These are phyloP conservation scores for Mentha longifolia DNA, from an alignment of 257 asterid species.

Conservation along the genomic window DNA sequence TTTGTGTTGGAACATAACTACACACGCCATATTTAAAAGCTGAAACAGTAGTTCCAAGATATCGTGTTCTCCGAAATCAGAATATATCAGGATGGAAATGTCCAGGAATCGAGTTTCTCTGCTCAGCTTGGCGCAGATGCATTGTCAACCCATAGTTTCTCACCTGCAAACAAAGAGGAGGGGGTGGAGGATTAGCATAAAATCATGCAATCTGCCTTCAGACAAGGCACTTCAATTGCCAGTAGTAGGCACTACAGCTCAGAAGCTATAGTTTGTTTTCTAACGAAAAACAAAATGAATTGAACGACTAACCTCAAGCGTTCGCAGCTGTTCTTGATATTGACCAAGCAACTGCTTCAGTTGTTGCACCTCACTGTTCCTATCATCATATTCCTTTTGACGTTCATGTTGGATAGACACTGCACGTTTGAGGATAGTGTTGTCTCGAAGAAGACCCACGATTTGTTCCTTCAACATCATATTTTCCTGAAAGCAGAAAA, in stretches of 20 bases:
- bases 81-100: constrained; percentile 70
- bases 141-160: constrained; percentile 70
- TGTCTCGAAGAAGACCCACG: constrained; percentile 58
- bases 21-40: constrained; percentile 17
- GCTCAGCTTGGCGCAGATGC: constrained; percentile 73
- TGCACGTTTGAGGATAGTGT: constrained; percentile 75
- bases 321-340: constrained; percentile 70
- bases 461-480: constrained; percentile 69
- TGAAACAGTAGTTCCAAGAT: background rate
- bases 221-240: background rate
- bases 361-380: constrained; percentile 65
- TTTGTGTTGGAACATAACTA: constrained; percentile 11
- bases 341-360: constrained; percentile 71
- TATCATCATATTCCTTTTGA: constrained; percentile 74
- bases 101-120: constrained; percentile 57
- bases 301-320: constrained; percentile 62
- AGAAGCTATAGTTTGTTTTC: background rate
- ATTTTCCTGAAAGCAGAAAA: constrained; percentile 57
- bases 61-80: constrained; percentile 27
- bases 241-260: background rate
- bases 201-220: background rate
- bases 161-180: constrained; percentile 47
- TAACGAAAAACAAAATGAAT: background rate
- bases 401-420: constrained; percentile 83
- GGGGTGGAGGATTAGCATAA: background rate